Base-by-base conservation (phyloP, 2,329 filamentous ascomycete species). In the Penicillium verrucosum region DNA sequence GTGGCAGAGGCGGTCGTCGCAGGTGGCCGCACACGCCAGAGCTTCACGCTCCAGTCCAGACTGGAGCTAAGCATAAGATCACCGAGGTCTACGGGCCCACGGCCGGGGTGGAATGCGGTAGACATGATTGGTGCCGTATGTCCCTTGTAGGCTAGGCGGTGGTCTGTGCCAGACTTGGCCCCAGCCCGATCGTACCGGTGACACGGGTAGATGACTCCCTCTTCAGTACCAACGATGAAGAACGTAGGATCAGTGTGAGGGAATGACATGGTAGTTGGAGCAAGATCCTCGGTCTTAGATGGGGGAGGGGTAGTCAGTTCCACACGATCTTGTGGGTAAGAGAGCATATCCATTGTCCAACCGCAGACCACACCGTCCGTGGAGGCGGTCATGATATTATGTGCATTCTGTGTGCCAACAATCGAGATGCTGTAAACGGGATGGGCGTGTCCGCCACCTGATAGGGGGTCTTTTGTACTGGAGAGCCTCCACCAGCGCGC, bases 341-440 rank as follows among this genome's bases (percentile, higher is more conserved):
- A 91, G 59, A 99, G 89, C 85, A 99, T 97, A 73, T 99, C 95
- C 62, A 97, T 91, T 54, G 90, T 92, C 94, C 94, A 99, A 46
- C 92, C 90, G 74, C 94, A 99, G 41, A 97, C 91, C 10, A 96
- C 91, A 53, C 94, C 94, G 70, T 99, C 94, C 0, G 94, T 99
- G 1, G 92, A 97, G 72, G 91, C 93, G 34, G 92, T 97, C 66
- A 99, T 89, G 71, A 99, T 96, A 74, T 97, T 99, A 78, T 97
- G 96, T 57, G 94, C 94, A 73, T 99, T 99, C 71, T 97, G 94
- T 0, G 95, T 99, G 62, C 94, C 94, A 48, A 99, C 91, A 54
- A 99, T 95, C 60, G 94, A 90, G 56, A 99, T 86, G 38, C 89
- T 92, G 78, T 99, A 99, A 61, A 99, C 89, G 0, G 94, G 94